Conservation (phyloP, 495 filamentous ascomycete species). For the Sporormia fimetaria region DNA sequence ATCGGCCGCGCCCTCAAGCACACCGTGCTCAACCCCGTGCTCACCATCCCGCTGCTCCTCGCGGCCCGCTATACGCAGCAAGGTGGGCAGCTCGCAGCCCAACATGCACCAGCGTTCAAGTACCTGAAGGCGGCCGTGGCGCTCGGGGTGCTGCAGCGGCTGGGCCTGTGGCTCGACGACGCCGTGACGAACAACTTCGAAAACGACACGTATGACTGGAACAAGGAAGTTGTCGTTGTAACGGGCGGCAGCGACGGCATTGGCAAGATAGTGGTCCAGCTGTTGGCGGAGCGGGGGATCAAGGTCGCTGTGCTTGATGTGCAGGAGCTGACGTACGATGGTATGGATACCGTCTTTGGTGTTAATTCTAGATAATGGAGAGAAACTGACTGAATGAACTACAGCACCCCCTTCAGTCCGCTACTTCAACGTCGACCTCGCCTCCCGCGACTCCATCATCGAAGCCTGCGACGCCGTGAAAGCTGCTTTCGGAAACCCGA, state of each 20-base stretch:
- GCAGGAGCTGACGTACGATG: slow-evolving; percentile 44
- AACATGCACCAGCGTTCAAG: slow-evolving; percentile 38
- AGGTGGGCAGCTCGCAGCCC: slow-evolving; percentile 41
- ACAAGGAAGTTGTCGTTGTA: slow-evolving; percentile 55
- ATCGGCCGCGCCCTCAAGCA: slow-evolving; percentile 42
- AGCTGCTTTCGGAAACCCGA: slow-evolving; percentile 45
- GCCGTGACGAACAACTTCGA: slow-evolving; percentile 50
- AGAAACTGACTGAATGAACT: neutral
- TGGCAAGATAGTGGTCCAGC: slow-evolving; percentile 48
- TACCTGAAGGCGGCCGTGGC: slow-evolving; percentile 21
- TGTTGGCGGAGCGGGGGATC: slow-evolving; percentile 46
- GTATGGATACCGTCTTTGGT: slow-evolving; percentile 29
- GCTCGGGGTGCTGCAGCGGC: slow-evolving; percentile 23
- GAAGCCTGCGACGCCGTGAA: slow-evolving; percentile 4
- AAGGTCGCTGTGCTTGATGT: slow-evolving; percentile 64
- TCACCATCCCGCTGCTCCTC: slow-evolving; percentile 49
- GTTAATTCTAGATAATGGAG: neutral
- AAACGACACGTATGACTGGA: slow-evolving; percentile 54
- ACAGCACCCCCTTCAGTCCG: slow-evolving; percentile 22
- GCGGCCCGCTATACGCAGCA: slow-evolving; percentile 48
- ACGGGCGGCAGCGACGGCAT: slow-evolving; percentile 64
- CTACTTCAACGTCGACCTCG: slow-evolving; percentile 25
- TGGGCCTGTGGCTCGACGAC: slow-evolving; percentile 42
- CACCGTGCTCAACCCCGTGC: slow-evolving; percentile 49
- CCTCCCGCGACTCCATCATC: slow-evolving; percentile 13